Conservation (phyloP, 2,329 filamentous ascomycete genomes). For the Pyrenophora teres region DNA sequence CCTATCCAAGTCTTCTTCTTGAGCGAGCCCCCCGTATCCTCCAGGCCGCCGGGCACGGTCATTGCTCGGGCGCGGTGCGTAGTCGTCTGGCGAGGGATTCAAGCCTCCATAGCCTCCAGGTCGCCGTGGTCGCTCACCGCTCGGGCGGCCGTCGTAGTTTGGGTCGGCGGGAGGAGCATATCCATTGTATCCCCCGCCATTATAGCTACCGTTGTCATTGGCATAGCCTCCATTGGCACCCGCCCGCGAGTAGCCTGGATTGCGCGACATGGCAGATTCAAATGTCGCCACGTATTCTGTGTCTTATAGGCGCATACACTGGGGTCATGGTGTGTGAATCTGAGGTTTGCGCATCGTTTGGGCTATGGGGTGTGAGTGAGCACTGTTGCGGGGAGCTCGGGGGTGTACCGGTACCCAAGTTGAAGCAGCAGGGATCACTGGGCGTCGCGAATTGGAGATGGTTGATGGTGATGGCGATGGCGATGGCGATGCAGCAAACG, state of each 20-base stretch:
- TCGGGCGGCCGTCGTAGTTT: slow-evolving; percentile 26
- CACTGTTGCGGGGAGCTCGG: slow-evolving; percentile 36
- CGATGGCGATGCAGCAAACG: neutral
- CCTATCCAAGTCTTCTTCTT: slow-evolving; percentile 28
- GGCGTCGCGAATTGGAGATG: neutral
- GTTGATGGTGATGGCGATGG: neutral
- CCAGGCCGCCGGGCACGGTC: slow-evolving; percentile 30
- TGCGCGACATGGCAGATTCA: slow-evolving; percentile 43
- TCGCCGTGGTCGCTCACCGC: slow-evolving; percentile 35
- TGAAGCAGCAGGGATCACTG: slow-evolving; percentile 22
- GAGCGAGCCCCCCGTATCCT: slow-evolving; percentile 37
- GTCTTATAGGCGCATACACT: neutral
- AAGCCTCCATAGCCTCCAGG: slow-evolving; percentile 41
- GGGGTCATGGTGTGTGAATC: slow-evolving; percentile 22
- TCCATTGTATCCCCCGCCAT: slow-evolving; percentile 26
- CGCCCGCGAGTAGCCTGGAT: slow-evolving; percentile 38
- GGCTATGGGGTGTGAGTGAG: slow-evolving; percentile 4
- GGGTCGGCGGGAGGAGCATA: slow-evolving; percentile 28
- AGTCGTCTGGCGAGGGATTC: slow-evolving; percentile 24
- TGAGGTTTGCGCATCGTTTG: slow-evolving; percentile 17
- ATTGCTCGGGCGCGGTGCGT: slow-evolving; percentile 21
- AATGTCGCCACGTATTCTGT: slow-evolving; percentile 10
- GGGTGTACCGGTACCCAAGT: slow-evolving; percentile 14
- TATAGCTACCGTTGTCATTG: slow-evolving; percentile 33
- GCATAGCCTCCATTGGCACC: slow-evolving; percentile 45